Conservation (phyloP, 768 basidiomycete species). For the Mycena rosella region DNA sequence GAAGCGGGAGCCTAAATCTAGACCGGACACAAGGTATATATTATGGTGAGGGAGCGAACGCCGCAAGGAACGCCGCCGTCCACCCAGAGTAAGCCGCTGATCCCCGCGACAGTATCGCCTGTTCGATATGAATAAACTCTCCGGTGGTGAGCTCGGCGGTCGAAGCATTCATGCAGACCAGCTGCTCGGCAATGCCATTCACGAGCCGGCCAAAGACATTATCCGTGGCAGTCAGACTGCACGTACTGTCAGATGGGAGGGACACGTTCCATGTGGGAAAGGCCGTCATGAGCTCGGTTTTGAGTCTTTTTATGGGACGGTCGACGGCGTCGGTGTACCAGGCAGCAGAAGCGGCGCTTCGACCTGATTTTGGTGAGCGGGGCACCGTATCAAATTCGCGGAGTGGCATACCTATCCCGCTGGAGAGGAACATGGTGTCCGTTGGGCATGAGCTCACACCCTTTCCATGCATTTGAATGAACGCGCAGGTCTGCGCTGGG, state of each 20-base stretch:
- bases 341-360: slow-evolving; percentile 39
- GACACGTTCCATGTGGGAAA: slow-evolving; percentile 56
- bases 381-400: background rate
- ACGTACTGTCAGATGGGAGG: slow-evolving; percentile 56
- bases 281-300: slow-evolving; percentile 40
- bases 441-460: slow-evolving; percentile 49
- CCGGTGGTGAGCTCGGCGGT: slow-evolving; percentile 46
- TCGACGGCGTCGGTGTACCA: slow-evolving; percentile 55
- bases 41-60: slow-evolving; percentile 40
- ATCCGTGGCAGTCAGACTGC: slow-evolving; percentile 56
- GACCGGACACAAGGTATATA: background rate
- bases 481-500: slow-evolving; percentile 54
- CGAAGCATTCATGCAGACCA: slow-evolving; percentile 49
- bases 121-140: slow-evolving; percentile 59
- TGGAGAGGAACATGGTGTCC: slow-evolving; percentile 60
- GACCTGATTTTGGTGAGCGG: slow-evolving; percentile 32
- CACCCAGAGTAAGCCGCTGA: slow-evolving; percentile 47
- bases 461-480: slow-evolving; percentile 65
- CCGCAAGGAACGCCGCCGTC: slow-evolving; percentile 48
- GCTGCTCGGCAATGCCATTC: slow-evolving; percentile 49
- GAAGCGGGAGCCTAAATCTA: background rate
- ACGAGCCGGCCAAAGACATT: slow-evolving; percentile 61
- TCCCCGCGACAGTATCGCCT: slow-evolving; percentile 40
- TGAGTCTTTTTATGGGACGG: slow-evolving; percentile 54
- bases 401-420: slow-evolving; percentile 55